phyloP scores from a whole-genome alignment of 2,329 filamentous ascomycete genomes.

The Pestalotiopsis sp. region DNA sequence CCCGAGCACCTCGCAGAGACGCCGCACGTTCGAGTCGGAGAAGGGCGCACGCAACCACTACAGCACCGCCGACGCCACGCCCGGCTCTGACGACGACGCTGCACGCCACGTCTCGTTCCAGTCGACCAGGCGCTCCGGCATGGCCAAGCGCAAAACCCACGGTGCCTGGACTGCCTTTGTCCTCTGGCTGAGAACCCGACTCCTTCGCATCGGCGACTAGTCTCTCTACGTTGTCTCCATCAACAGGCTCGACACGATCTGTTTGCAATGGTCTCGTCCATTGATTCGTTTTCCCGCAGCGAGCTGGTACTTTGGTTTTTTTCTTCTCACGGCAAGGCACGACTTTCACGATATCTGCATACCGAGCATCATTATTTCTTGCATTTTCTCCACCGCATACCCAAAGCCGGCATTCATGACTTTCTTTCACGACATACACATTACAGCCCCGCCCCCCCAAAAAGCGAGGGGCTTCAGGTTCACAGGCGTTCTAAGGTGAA shows the following conservation, averaged over 20 bases:
- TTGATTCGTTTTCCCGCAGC: neutral
- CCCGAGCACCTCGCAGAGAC: conserved; percentile 27
- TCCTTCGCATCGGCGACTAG: conserved; percentile 44
- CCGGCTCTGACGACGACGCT: conserved; percentile 32
- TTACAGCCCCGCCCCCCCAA: neutral
- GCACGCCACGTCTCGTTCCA: conserved; percentile 48
- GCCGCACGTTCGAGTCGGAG: conserved; percentile 17
- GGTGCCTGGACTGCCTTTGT: conserved; percentile 66
- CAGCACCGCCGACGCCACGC: conserved; percentile 40
- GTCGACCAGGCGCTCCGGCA: conserved; percentile 42
- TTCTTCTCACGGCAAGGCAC: neutral
- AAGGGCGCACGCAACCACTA: conserved; percentile 44
- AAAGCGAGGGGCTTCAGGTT: neutral
- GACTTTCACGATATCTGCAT: conserved; percentile 9
- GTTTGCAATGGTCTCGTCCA: conserved; percentile 5
- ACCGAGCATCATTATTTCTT: conserved; percentile 9
- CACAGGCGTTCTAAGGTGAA: neutral
- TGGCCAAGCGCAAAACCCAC: conserved; percentile 63
- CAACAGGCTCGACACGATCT: too few relatives aligned
- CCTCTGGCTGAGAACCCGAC: conserved; percentile 65
- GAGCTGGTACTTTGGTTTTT: neutral
- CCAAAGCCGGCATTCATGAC: conserved; percentile 10
- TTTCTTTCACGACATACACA: conserved; percentile 10
- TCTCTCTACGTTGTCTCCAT: neutral
- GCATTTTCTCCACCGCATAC: conserved; percentile 8